Base-by-base conservation (phyloP, 2,329 filamentous ascomycete species). In the Cladophialophora yegresii region DNA sequence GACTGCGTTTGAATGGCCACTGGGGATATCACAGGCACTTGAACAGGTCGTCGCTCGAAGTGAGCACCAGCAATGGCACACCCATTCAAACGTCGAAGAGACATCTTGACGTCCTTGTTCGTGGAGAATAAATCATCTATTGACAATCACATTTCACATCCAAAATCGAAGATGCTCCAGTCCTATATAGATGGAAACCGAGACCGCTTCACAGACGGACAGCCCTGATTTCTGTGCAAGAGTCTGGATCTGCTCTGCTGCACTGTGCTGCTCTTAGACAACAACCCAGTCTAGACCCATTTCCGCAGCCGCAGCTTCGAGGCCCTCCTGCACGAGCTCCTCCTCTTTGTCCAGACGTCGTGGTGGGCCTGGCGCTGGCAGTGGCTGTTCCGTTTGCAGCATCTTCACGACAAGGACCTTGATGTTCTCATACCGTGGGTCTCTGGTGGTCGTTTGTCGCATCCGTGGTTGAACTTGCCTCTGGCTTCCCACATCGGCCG, bases 351-450 rank as follows among this genome's bases (percentile, higher is more conserved):
- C 3, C 40, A n/a, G 13, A 20, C 13, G 7, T 0, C 7, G 36
- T 43, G 13, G 12, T 43, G 13, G n/a, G 13, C 36, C 16, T 12
- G 36, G n/a, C 5, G 4, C 36, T 16, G 2, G 16, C 36, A 2
- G 26, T 6, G 3, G 26, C 26, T 28, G 26, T 28, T 28, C 26
- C 8, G 49, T 9, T 26, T 62, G 61, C n/a, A 64, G 12, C 55
- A 68, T 30, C 12, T 54, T 61, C 28, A 64, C 61, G 16, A 68
- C 50, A 3, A 68, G 55, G 49, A 66, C 63, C 23, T 61, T 66
- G 57, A 68, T 54, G 32, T 68, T 68, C 43, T 65, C 61, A 13
- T 58, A 60, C 10, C 61, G 54, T 22, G 66, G 60, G 53, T 68
- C 66, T 40, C 22, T 12, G 12, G 30, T 8, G 8, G n/a, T 7